A percentile compares a stretch with the other conserved stretches of the same genome.
phyloP scores from a whole-genome alignment of 495 filamentous ascomycete genomes.

The Penicillium antarcticum region DNA sequence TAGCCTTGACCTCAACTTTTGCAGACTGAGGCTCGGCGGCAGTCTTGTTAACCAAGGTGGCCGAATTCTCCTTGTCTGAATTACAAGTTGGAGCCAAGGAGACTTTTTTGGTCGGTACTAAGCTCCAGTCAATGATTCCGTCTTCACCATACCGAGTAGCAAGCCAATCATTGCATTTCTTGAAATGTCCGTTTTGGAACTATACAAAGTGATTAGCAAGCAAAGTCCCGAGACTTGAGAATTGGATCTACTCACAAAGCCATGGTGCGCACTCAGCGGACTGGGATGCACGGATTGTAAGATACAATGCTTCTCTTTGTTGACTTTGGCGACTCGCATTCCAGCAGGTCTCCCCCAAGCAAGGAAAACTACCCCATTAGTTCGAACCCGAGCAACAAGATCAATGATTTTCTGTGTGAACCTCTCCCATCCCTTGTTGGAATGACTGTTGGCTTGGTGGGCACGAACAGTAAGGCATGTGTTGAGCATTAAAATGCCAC shows the following conservation, averaged over 20 bases:
- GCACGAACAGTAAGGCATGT: slow-evolving; percentile 89
- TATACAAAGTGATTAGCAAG: slow-evolving; percentile 34
- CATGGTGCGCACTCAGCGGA: slow-evolving; percentile 73
- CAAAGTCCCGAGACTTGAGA: not conserved
- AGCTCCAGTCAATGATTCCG: slow-evolving; percentile 82
- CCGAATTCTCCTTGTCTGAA: slow-evolving; percentile 20
- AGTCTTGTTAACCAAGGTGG: slow-evolving; percentile 5
- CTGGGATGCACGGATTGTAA: slow-evolving; percentile 87
- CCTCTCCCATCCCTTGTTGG: slow-evolving; percentile 81
- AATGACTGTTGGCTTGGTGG: slow-evolving; percentile 79
- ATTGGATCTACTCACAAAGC: slow-evolving; percentile 54
- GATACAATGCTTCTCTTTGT: slow-evolving; percentile 68
- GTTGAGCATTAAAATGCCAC: slow-evolving; percentile 88
- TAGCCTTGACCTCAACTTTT: slow-evolving; percentile 3
- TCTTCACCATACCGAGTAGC: slow-evolving; percentile 69
- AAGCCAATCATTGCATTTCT: slow-evolving; percentile 87
- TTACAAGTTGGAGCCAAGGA: slow-evolving; percentile 3
- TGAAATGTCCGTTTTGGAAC: slow-evolving; percentile 87
- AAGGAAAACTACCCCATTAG: slow-evolving; percentile 83
- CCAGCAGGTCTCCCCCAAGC: slow-evolving; percentile 86
- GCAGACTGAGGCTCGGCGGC: slow-evolving; percentile 2
- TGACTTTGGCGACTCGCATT: slow-evolving; percentile 67
- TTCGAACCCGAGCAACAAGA: slow-evolving; percentile 69
- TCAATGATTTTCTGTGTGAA: slow-evolving; percentile 92
- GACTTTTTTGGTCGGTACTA: slow-evolving; percentile 43